Evolutionary conservation across 73 alveolate genomes (phyloP).

Genomic region (Symbiodinium natans): DNA sequence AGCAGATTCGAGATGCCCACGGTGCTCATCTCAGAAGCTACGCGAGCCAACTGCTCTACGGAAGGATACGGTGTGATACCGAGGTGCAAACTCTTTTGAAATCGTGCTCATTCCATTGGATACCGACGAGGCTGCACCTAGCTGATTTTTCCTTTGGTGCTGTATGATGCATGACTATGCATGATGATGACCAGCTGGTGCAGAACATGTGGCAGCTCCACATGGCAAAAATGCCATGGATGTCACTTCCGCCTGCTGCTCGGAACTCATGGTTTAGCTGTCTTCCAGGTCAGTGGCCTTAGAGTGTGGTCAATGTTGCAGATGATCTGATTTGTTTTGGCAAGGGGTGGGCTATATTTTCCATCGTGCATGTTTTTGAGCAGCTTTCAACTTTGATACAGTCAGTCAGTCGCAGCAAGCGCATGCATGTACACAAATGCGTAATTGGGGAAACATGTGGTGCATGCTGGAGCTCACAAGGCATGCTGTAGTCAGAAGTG

Average conservation of each 20-base stretch:
- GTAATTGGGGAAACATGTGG: neutral
- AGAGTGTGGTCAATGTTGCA: no score
- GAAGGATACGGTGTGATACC: neutral
- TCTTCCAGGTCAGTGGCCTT: no score
- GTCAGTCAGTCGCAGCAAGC: no score
- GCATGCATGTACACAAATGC: no score
- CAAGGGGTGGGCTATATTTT: no score
- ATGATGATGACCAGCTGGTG: neutral
- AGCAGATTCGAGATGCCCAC: conserved; percentile 42
- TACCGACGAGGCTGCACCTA: conserved; percentile 31
- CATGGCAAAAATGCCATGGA: conserved; percentile 86
- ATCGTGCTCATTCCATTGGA: conserved; percentile 65
- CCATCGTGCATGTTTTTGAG: no score
- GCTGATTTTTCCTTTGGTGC: neutral
- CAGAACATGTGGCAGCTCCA: conserved; percentile 62
- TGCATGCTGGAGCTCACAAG: neutral
- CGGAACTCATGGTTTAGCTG: neutral
- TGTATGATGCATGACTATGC: neutral
- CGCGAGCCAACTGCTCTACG: neutral
- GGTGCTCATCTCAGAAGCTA: neutral
- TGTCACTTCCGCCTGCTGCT: conserved; percentile 20
- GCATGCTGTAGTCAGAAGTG: neutral
- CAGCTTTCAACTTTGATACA: no score
- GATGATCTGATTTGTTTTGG: no score
- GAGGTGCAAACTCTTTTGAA: conserved; percentile 39